A percentile compares a stretch with the other conserved stretches of the same genome.
These are phyloP conservation scores for Phytophthora pinifolia DNA, from an alignment of 352 stramenopile genomes.

Conservation along the genomic window DNA sequence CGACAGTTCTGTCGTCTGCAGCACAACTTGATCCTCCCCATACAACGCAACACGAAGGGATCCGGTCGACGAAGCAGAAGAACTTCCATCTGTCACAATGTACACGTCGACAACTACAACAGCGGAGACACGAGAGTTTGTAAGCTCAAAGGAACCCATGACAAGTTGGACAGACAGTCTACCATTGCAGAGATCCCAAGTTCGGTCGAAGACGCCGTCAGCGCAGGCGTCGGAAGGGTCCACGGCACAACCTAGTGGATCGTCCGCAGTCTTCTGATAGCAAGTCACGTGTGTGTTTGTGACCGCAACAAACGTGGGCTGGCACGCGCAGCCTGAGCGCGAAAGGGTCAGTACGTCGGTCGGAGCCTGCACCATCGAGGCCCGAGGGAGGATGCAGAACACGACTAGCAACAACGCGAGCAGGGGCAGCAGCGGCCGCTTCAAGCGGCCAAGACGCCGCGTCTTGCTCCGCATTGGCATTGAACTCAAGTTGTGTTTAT, in stretches of 20 bases:
- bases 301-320: conserved; percentile 8
- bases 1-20: conserved; percentile 13
- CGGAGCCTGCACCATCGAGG: not conserved
- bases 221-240: conserved; percentile 19
- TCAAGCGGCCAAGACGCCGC: not conserved
- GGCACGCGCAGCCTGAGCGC: conserved; percentile 30
- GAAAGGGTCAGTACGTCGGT: conserved; percentile 21
- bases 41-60: conserved; percentile 26
- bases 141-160: no score
- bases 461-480: not conserved
- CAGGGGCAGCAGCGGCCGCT: not conserved
- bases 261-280: conserved; percentile 8
- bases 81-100: conserved; percentile 19
- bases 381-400: not conserved
- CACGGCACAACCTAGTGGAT: conserved; percentile 25
- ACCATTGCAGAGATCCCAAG: conserved; percentile 47
- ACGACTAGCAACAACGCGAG: not conserved
- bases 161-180: not conserved
- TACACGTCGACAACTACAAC: conserved; percentile 35
- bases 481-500: not conserved
- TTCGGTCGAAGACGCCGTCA: conserved; percentile 3
- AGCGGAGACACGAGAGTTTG: not conserved
- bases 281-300: conserved; percentile 21
- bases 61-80: conserved; percentile 3
- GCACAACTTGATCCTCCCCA: conserved; percentile 13